A percentile compares a stretch with the other conserved stretches of the same genome.
phyloP scores from a whole-genome alignment of 768 basidiomycete genomes.

The Rhizopogon salebrosus region DNA sequence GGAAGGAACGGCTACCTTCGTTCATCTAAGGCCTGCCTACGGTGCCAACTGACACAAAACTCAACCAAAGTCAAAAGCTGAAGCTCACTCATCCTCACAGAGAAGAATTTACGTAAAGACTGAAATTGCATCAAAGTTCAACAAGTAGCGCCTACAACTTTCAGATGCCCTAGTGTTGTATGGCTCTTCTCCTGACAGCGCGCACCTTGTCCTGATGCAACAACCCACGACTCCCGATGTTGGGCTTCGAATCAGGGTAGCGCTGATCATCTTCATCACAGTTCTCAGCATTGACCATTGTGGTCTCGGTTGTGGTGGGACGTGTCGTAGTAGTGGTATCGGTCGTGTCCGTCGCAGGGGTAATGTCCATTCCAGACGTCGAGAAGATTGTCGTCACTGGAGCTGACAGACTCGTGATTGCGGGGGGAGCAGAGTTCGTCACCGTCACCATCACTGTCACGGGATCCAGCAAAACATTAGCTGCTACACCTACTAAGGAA shows the following conservation, averaged over 20 bases:
- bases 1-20: no score
- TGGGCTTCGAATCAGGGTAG: background rate
- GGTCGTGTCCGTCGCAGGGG: background rate
- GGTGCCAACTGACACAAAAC: no score
- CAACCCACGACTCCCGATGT: background rate
- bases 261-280: background rate
- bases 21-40: no score
- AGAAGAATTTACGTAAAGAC: background rate
- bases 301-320: background rate
- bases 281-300: background rate
- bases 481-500: background rate
- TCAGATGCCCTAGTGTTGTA: background rate
- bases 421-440: no score
- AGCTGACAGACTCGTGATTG: no score
- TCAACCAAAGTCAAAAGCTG: no score
- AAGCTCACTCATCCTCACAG: no score
- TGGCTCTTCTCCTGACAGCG: background rate
- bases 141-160: background rate
- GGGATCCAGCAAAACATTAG: background rate
- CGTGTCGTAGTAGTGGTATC: background rate
- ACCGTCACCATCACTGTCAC: no score
- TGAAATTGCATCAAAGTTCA: conserved; percentile 4
- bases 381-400: background rate
- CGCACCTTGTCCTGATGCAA: background rate
- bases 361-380: background rate